phyloP scores from a whole-genome alignment of 495 filamentous ascomycete species.

The Xylaria intraflava region DNA sequence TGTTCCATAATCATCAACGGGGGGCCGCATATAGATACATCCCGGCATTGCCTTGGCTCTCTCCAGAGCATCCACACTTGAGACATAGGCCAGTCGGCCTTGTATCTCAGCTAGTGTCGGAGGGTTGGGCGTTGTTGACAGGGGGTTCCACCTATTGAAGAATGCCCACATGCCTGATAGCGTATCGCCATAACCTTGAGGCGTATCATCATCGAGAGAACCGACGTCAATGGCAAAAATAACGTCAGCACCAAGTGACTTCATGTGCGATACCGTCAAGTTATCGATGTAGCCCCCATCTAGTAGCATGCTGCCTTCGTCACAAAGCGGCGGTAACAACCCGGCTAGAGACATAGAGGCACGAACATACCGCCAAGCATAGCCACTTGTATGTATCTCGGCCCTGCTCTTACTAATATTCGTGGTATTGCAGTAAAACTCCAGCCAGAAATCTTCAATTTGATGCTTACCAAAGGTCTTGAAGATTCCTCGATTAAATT shows the following conservation, averaged over 20 bases:
- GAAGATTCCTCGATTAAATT: constrained; percentile 99
- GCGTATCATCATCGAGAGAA: constrained; percentile 79
- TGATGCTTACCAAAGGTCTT: constrained; percentile 94
- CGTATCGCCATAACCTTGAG: constrained; percentile 86
- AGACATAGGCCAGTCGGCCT: constrained; percentile 88
- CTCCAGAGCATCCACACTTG: constrained; percentile 86
- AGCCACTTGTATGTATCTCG: constrained; percentile 90
- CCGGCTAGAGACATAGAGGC: constrained; percentile 96
- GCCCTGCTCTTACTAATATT: constrained; percentile 87
- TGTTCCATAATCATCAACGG: constrained; percentile 88
- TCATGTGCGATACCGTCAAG: constrained; percentile 95
- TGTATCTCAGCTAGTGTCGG: constrained; percentile 96
- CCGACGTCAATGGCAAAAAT: constrained; percentile 97
- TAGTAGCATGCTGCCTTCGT: constrained; percentile 91
- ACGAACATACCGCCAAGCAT: constrained; percentile 92
- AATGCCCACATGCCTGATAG: constrained; percentile 94
- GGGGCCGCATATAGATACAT: constrained; percentile 91
- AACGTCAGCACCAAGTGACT: constrained; percentile 80
- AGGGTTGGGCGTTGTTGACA: constrained; percentile 78
- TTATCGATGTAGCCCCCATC: constrained; percentile 98
- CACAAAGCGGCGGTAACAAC: constrained; percentile 85
- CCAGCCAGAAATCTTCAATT: constrained; percentile 98
- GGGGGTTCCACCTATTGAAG: constrained; percentile 93
- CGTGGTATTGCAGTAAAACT: constrained; percentile 98
- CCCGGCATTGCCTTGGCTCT: constrained; percentile 81